phyloP scores from a whole-genome alignment of 768 basidiomycete species.

The Polyporus arcularius region DNA sequence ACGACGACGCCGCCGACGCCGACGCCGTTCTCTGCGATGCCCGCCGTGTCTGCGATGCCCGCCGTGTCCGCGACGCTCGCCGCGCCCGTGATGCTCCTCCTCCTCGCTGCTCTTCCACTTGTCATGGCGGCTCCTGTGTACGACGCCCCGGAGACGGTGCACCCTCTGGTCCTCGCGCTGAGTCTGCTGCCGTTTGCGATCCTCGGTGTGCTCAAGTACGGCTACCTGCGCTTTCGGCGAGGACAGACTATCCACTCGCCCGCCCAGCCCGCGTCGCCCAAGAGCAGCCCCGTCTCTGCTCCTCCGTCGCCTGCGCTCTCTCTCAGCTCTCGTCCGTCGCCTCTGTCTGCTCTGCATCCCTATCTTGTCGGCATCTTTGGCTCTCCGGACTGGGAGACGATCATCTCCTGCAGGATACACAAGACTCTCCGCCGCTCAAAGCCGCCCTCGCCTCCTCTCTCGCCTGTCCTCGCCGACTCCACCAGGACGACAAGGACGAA shows the following conservation, averaged over 20 bases:
- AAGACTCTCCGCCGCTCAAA: constrained; percentile 5
- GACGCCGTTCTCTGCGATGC: no score
- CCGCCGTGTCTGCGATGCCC: no score
- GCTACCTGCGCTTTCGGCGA: constrained; percentile 24
- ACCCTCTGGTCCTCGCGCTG: constrained; percentile 13
- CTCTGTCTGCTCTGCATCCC: constrained; percentile 2
- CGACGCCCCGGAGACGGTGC: neutral
- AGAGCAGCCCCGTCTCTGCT: neutral
- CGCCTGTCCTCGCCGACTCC: constrained; percentile 9
- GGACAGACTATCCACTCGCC: constrained; percentile 22
- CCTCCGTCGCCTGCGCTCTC: neutral
- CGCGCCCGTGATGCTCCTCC: no score
- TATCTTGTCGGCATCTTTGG: constrained; percentile 30
- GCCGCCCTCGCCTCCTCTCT: neutral
- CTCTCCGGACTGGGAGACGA: constrained; percentile 30
- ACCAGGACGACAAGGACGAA: neutral
- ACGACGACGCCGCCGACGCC: no score
- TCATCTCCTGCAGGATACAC: constrained; percentile 18
- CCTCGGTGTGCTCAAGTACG: constrained; percentile 22
- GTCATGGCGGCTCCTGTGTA: neutral
- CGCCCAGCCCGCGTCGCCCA: neutral
- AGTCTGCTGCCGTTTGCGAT: constrained; percentile 23
- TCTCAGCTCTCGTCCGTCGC: neutral
- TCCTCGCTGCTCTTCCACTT: neutral
- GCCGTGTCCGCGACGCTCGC: no score